phyloP scores from a whole-genome alignment of 352 stramenopile species.

The Globisporangium barbulae region DNA sequence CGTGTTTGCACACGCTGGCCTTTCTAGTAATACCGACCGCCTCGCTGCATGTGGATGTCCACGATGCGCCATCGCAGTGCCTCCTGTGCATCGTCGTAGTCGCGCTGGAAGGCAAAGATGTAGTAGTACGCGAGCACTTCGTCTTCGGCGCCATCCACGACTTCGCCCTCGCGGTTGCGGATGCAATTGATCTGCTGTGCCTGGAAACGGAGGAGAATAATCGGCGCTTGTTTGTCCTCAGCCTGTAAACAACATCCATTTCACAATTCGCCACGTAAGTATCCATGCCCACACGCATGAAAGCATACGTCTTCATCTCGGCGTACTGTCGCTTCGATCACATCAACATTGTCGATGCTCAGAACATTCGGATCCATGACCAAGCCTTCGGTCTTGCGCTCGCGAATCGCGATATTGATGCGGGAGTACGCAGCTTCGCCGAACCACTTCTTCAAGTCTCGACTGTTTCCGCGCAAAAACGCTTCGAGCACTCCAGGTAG shows the following conservation, averaged over 20 bases:
- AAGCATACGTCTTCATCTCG: neutral
- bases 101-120: constrained; percentile 96
- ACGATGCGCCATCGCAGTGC: constrained; percentile 84
- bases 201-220: constrained; percentile 97
- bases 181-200: constrained; percentile 99
- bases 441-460: constrained; percentile 96
- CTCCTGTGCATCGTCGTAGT: constrained; percentile 95
- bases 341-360: constrained; percentile 96
- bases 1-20: neutral
- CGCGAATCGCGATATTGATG: constrained; percentile 92
- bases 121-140: constrained; percentile 98
- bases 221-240: constrained; percentile 90
- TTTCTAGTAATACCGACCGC: constrained; percentile 76
- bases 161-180: constrained; percentile 94
- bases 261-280: neutral
- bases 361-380: constrained; percentile 95
- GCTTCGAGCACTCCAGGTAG: constrained; percentile 94
- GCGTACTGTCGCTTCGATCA: constrained; percentile 90
- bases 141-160: constrained; percentile 96
- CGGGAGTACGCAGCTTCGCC: constrained; percentile 94
- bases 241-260: constrained; percentile 36
- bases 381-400: constrained; percentile 92
- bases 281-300: neutral
- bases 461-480: constrained; percentile 93
- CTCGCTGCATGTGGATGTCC: constrained; percentile 85